Evolutionary conservation across 805 yeast species (phyloP).

Genomic region (Vanderwaltozyma tropicalis): DNA sequence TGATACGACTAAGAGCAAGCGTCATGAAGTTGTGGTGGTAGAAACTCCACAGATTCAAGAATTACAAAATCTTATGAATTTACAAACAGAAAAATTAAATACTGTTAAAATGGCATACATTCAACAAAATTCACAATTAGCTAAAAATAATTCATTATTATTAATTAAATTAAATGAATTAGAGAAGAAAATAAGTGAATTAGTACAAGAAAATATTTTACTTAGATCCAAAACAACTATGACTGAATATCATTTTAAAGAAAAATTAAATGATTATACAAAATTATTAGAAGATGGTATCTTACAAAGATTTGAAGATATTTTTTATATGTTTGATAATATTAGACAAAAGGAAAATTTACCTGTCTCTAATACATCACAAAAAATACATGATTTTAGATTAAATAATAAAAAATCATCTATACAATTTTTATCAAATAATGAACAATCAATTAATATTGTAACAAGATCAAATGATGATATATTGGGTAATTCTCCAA

Average conservation of each 20-base stretch:
- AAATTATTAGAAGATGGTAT: conserved; percentile 34
- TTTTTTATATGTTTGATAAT: conserved; percentile 33
- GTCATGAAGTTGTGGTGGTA: background rate
- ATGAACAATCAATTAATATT: too few species aligned
- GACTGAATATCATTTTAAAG: conserved; percentile 23
- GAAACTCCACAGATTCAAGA: conserved; percentile 18
- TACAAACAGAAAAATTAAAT: conserved; percentile 13
- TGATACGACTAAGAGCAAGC: too few species aligned
- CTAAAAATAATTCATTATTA: conserved; percentile 46
- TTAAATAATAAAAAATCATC: background rate
- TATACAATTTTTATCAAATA: too few species aligned
- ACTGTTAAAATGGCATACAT: conserved; percentile 19
- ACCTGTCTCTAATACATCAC: conserved; percentile 2
- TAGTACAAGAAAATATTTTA: conserved; percentile 41
- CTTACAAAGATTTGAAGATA: conserved; percentile 35
- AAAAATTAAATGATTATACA: conserved; percentile 31
- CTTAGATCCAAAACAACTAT: conserved; percentile 31
- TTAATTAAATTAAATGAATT: conserved; percentile 41
- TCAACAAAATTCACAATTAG: conserved; percentile 43
- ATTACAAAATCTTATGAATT: conserved; percentile 22
- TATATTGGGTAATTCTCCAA: conserved; percentile 3
- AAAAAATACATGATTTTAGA: too few species aligned
- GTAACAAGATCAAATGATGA: background rate
- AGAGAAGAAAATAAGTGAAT: conserved; percentile 40
- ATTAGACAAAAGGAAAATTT: conserved; percentile 36